Conservation (phyloP, 2,329 filamentous ascomycete species). For the Fusarium clavum region DNA sequence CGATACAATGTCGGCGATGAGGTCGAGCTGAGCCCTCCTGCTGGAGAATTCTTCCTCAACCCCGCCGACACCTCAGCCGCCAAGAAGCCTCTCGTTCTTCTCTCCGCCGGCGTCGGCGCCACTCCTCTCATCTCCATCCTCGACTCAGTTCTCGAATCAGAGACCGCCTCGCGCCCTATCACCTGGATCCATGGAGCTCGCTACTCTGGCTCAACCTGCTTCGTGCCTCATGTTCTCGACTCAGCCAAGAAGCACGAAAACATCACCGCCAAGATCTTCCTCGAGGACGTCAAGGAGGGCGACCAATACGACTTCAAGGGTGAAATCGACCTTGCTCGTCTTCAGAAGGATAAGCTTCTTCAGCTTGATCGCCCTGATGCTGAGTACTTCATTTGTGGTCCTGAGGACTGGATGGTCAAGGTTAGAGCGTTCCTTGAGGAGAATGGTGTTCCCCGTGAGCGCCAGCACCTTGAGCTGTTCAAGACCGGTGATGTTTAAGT, state of each 20-base stretch:
- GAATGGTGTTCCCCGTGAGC: constrained; percentile 67
- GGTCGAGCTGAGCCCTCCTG: constrained; percentile 66
- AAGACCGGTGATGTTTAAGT: constrained; percentile 60
- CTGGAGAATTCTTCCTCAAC: constrained; percentile 72
- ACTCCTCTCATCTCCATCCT: constrained; percentile 76
- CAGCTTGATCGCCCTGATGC: constrained; percentile 65
- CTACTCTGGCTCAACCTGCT: constrained; percentile 64
- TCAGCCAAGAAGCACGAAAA: constrained; percentile 53
- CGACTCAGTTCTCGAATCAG: constrained; percentile 59
- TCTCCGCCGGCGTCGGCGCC: constrained; percentile 76
- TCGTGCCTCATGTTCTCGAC: constrained; percentile 63
- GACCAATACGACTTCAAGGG: constrained; percentile 70
- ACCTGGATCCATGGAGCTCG: constrained; percentile 73
- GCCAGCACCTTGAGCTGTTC: constrained; percentile 76
- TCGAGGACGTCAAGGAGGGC: constrained; percentile 62
- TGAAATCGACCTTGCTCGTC: constrained; percentile 66
- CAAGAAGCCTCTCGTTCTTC: constrained; percentile 69
- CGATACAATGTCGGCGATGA: constrained; percentile 62
- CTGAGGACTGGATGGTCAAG: constrained; percentile 75
- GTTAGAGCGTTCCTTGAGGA: constrained; percentile 63
- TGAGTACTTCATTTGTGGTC: constrained; percentile 79
- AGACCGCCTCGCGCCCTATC: constrained; percentile 57
- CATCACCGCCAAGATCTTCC: constrained; percentile 64
- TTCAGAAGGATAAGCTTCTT: constrained; percentile 66
- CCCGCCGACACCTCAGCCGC: constrained; percentile 53